Evolutionary conservation across 805 yeast species (phyloP).

Genomic region (Cyberlindnera maritima): DNA sequence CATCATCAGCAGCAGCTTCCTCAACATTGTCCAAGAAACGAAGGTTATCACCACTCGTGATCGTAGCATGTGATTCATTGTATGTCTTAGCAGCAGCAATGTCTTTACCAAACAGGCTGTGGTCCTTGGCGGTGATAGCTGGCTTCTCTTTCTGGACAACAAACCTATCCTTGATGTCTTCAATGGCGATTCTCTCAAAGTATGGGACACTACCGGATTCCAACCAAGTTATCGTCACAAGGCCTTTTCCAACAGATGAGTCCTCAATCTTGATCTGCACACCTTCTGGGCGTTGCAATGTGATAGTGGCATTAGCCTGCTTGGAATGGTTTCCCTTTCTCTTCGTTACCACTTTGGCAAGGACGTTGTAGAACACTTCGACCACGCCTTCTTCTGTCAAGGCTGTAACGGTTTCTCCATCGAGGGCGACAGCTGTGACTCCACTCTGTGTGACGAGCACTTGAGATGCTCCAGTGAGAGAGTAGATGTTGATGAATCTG

Average conservation of each 20-base stretch:
- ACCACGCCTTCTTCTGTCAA: slow-evolving; percentile 73
- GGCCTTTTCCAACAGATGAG: slow-evolving; percentile 29
- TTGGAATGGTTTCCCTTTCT: slow-evolving; percentile 53
- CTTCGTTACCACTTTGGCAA: slow-evolving; percentile 33
- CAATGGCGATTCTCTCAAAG: slow-evolving; percentile 56
- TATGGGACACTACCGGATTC: slow-evolving; percentile 57
- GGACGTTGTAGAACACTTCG: slow-evolving; percentile 68
- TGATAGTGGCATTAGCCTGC: slow-evolving; percentile 44
- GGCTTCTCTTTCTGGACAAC: slow-evolving; percentile 39
- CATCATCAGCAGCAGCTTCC: slow-evolving; percentile 33
- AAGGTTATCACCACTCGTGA: slow-evolving; percentile 63
- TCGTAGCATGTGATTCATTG: slow-evolving; percentile 57
- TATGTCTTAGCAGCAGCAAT: slow-evolving; percentile 53
- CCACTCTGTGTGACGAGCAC: slow-evolving; percentile 73
- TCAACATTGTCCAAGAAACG: slow-evolving; percentile 50
- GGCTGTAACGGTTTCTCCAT: slow-evolving; percentile 42
- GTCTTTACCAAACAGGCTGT: slow-evolving; percentile 41
- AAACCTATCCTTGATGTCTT: slow-evolving; percentile 27
- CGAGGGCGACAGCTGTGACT: slow-evolving; percentile 44
- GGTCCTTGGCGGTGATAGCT: slow-evolving; percentile 37
- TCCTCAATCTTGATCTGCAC: slow-evolving; percentile 28
- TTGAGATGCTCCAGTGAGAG: slow-evolving; percentile 40
- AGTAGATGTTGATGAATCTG: slow-evolving; percentile 74
- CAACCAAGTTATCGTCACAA: slow-evolving; percentile 54
- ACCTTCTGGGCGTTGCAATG: slow-evolving; percentile 44